A percentile compares a stretch with the other conserved stretches of the same genome.
phyloP scores from a whole-genome alignment of 169 alveolate genomes.

The Perkinsus marinus region DNA sequence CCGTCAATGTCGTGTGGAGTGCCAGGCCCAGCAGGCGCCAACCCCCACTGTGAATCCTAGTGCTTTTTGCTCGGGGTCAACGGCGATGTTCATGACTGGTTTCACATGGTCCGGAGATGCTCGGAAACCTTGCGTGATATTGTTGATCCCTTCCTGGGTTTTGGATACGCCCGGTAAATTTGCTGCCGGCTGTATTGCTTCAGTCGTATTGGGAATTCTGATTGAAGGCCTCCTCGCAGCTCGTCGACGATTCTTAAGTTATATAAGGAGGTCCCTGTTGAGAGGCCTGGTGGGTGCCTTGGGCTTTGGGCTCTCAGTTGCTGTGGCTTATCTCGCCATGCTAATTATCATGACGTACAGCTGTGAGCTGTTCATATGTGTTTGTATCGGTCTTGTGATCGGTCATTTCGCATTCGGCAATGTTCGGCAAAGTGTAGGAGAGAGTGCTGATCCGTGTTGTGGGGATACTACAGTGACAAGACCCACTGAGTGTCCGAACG shows the following conservation, averaged over 20 bases:
- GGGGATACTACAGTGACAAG: background rate
- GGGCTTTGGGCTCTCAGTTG: background rate
- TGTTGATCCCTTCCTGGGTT: background rate
- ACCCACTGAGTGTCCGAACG: too few species aligned
- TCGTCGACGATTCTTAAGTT: background rate
- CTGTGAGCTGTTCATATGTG: background rate
- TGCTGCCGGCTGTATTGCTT: background rate
- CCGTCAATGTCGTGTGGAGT: background rate
- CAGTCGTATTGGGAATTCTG: background rate
- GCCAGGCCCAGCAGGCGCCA: background rate
- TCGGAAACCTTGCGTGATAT: background rate
- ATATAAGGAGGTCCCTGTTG: background rate
- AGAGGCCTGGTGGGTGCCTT: background rate
- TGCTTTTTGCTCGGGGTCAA: background rate
- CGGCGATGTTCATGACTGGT: background rate
- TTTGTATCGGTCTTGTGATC: background rate
- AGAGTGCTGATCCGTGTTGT: background rate
- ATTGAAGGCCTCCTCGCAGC: background rate
- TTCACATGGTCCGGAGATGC: background rate
- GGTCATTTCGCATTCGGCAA: background rate
- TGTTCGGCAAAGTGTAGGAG: background rate
- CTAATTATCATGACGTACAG: background rate
- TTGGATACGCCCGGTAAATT: background rate
- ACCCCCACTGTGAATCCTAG: background rate
- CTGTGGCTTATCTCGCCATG: background rate